These are phyloP conservation scores for Hibiscus trionum DNA, from an alignment of 345 rosid genomes.

Conservation along the genomic window DNA sequence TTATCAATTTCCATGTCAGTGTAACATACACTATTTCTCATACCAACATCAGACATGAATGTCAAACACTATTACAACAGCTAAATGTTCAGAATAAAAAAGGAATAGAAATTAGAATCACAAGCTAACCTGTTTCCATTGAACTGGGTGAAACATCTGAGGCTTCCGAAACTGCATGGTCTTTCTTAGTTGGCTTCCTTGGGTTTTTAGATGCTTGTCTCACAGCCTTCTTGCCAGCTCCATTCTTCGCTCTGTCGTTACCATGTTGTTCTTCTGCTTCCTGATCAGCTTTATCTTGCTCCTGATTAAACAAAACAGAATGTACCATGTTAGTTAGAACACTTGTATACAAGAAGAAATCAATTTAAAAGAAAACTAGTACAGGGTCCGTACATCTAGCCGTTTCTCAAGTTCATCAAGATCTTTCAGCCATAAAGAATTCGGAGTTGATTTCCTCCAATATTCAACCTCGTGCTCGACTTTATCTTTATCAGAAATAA, in stretches of 20 bases:
- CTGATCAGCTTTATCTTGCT: slow-evolving; percentile 43
- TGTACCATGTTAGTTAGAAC: neutral
- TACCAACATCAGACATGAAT: neutral
- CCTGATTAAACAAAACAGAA: slow-evolving; percentile 35
- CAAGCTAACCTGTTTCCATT: slow-evolving; percentile 47
- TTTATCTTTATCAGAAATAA: slow-evolving; percentile 57
- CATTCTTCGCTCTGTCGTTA: slow-evolving; percentile 17
- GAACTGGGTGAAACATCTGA: slow-evolving; percentile 17
- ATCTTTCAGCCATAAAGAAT: slow-evolving; percentile 67
- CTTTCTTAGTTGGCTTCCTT: slow-evolving; percentile 42
- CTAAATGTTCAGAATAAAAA: neutral
- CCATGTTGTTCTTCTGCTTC: slow-evolving; percentile 40
- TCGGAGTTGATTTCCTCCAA: slow-evolving; percentile 48
- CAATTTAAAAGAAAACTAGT: neutral
- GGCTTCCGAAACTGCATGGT: slow-evolving; percentile 24
- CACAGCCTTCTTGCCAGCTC: slow-evolving; percentile 28
- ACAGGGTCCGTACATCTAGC: slow-evolving; percentile 52
- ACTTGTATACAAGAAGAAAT: neutral
- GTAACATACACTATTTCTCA: no score
- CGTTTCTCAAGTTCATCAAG: slow-evolving; percentile 54
- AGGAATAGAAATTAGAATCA: neutral
- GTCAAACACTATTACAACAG: neutral
- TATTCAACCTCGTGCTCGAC: slow-evolving; percentile 43
- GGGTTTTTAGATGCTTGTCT: slow-evolving; percentile 47
- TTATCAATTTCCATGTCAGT: neutral